Evolutionary conservation across 805 yeast species (phyloP).

Genomic region (Candida ipomoeae): DNA sequence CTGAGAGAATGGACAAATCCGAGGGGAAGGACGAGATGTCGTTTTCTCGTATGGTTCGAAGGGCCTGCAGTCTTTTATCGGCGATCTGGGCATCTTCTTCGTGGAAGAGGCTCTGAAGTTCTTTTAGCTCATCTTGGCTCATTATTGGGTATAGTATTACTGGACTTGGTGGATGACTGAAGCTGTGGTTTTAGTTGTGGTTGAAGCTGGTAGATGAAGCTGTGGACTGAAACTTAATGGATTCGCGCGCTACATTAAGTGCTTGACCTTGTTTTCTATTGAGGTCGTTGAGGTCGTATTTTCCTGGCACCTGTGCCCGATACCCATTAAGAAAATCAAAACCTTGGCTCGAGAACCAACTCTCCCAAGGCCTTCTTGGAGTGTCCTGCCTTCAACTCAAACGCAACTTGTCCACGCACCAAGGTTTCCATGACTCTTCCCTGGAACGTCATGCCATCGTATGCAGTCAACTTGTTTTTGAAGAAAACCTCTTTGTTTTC

Average conservation of each 20-base stretch:
- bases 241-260: background rate
- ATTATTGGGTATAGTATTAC: background rate
- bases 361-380: constrained; percentile 55
- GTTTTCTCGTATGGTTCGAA: constrained; percentile 15
- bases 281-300: background rate
- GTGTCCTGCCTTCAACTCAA: constrained; percentile 52
- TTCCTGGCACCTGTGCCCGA: background rate
- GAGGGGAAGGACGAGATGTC: constrained; percentile 26
- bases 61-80: constrained; percentile 12
- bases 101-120: constrained; percentile 10
- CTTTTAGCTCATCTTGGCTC: constrained; percentile 10
- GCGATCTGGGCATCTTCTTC: constrained; percentile 15
- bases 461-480: constrained; percentile 87
- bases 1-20: constrained; percentile 51
- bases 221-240: background rate
- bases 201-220: no score
- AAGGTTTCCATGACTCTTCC: constrained; percentile 81
- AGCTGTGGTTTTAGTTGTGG: background rate
- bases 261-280: background rate
- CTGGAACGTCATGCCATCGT: constrained; percentile 60
- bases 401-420: constrained; percentile 71
- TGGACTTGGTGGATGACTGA: background rate
- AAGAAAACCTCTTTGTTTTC: constrained; percentile 57
- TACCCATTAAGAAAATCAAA: background rate
- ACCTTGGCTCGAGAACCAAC: constrained; percentile 58